phyloP scores from a whole-genome alignment of 495 filamentous ascomycete species.

The Schizothecium vesticola region DNA sequence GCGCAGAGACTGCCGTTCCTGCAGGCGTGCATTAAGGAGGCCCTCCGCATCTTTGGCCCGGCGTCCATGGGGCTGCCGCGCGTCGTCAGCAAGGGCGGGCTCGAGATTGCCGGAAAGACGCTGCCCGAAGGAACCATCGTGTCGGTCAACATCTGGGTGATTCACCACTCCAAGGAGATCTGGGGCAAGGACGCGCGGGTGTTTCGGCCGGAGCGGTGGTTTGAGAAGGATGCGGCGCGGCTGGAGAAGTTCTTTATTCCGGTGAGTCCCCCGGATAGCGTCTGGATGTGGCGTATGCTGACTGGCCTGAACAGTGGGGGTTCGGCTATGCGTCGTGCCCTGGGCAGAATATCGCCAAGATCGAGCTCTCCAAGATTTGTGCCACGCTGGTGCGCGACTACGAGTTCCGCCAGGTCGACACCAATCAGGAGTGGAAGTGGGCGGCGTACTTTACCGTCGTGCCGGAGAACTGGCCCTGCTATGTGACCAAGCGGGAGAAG shows the following conservation, averaged over 20 bases:
- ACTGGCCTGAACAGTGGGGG: conserved; percentile 27
- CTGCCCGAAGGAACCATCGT: conserved; percentile 30
- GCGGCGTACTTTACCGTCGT: conserved; percentile 34
- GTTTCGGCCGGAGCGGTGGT: conserved; percentile 43
- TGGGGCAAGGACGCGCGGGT: conserved; percentile 32
- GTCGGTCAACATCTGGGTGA: conserved; percentile 41
- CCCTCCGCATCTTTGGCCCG: conserved; percentile 51
- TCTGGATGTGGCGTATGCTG: neutral
- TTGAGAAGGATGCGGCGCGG: conserved; percentile 21
- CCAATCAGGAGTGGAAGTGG: conserved; percentile 38
- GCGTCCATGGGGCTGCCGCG: conserved; percentile 46
- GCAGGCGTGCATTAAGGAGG: conserved; percentile 52
- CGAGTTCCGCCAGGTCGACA: conserved; percentile 37
- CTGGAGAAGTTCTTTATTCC: conserved; percentile 33
- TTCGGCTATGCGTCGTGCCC: conserved; percentile 42
- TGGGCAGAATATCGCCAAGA: conserved; percentile 39
- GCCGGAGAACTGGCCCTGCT: conserved; percentile 39
- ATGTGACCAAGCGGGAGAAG: conserved; percentile 10
- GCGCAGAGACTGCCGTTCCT: conserved; percentile 45
- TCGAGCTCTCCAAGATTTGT: conserved; percentile 45
- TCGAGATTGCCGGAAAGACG: conserved; percentile 17
- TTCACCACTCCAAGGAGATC: conserved; percentile 32
- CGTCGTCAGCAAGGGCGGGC: conserved; percentile 45
- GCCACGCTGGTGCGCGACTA: conserved; percentile 41
- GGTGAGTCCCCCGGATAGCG: neutral